A percentile compares a stretch with the other conserved stretches of the same genome.
These are phyloP conservation scores for Alternaria gansuensis DNA, from an alignment of 2,329 filamentous ascomycete genomes.

Conservation along the genomic window DNA sequence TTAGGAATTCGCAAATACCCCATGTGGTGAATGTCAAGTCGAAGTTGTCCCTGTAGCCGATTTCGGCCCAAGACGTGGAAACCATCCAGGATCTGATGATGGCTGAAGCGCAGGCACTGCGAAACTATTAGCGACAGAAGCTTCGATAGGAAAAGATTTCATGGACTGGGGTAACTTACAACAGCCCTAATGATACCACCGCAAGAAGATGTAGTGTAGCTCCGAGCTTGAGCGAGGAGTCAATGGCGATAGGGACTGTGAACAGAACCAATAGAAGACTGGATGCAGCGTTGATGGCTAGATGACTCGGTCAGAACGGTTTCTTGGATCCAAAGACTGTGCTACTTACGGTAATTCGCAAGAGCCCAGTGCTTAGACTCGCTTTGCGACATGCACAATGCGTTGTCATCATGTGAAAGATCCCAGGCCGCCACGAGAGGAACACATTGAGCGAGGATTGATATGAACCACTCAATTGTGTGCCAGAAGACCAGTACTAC, in stretches of 20 bases:
- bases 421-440: conserved; percentile 60
- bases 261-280: conserved; percentile 46
- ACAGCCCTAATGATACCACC: conserved; percentile 50
- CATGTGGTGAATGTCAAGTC: conserved; percentile 9
- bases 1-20: conserved; percentile 21
- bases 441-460: conserved; percentile 58
- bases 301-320: neutral
- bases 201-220: conserved; percentile 37
- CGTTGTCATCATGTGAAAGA: conserved; percentile 1
- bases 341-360: conserved; percentile 53
- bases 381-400: conserved; percentile 43
- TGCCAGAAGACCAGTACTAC: conserved; percentile 43
- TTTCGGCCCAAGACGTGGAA: conserved; percentile 17
- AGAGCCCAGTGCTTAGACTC: conserved; percentile 57
- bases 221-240: conserved; percentile 6
- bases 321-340: neutral
- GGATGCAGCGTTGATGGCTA: conserved; percentile 31
- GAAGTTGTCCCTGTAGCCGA: conserved; percentile 16
- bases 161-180: conserved; percentile 50
- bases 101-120: conserved; percentile 52
- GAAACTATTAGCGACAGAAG: conserved; percentile 37
- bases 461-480: conserved; percentile 54
- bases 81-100: conserved; percentile 46
- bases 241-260: conserved; percentile 6
- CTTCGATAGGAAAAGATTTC: conserved; percentile 10